A percentile compares a stretch with the other conserved stretches of the same genome.
phyloP scores from a whole-genome alignment of 2,329 filamentous ascomycete genomes.

The Claviceps sp. region DNA sequence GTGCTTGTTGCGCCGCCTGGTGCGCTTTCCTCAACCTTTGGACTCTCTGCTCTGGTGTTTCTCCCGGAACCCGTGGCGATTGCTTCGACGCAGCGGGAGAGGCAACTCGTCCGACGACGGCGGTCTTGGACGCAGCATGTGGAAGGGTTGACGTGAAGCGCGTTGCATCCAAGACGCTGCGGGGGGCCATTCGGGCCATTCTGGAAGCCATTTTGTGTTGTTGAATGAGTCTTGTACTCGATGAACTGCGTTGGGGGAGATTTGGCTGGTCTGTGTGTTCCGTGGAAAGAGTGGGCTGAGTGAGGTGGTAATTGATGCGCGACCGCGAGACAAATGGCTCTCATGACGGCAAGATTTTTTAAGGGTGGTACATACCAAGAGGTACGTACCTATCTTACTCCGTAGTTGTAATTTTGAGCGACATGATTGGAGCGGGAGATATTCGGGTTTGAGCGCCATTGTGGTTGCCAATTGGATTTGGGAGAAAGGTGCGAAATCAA shows the following conservation, averaged over 20 bases:
- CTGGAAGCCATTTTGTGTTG: slow-evolving; percentile 24
- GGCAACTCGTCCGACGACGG: slow-evolving; percentile 19
- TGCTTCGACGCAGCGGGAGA: slow-evolving; percentile 12
- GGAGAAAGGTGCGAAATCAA: too few relatives aligned
- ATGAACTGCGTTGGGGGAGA: neutral
- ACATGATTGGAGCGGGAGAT: slow-evolving; percentile 24
- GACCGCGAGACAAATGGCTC: neutral
- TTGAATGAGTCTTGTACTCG: too few relatives aligned
- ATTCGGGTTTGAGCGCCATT: slow-evolving; percentile 13
- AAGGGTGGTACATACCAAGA: neutral
- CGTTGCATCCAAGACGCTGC: slow-evolving; percentile 67
- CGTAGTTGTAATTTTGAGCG: slow-evolving; percentile 14
- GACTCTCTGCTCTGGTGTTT: slow-evolving; percentile 59
- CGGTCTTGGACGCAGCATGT: slow-evolving; percentile 53
- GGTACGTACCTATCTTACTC: neutral
- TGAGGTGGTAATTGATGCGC: neutral
- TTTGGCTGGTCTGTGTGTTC: neutral
- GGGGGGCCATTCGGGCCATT: slow-evolving; percentile 38
- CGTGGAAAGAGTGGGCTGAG: too few relatives aligned
- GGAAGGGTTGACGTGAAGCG: slow-evolving; percentile 44
- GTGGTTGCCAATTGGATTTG: too few relatives aligned
- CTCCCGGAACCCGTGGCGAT: slow-evolving; percentile 25
- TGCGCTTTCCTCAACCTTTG: slow-evolving; percentile 54
- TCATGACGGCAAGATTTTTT: slow-evolving; percentile 20
- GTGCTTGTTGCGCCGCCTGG: slow-evolving; percentile 48